These are phyloP conservation scores for Russula earlei DNA, from an alignment of 768 basidiomycete genomes.

Conservation along the genomic window DNA sequence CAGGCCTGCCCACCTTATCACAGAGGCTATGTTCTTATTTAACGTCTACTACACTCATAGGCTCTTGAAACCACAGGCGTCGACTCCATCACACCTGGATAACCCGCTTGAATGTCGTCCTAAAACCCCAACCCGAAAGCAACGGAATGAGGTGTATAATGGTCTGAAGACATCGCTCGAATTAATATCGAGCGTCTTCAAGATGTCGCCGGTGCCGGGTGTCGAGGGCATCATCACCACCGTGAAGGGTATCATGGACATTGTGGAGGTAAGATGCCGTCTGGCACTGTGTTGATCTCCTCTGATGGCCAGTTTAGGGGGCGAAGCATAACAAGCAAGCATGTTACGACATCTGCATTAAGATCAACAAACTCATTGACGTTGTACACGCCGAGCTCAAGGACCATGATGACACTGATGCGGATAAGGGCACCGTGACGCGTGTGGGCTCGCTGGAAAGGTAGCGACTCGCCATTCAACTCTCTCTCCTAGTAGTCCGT, in stretches of 20 bases:
- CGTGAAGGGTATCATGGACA: slow-evolving; percentile 9
- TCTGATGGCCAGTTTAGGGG: neutral
- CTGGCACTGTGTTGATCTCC: neutral
- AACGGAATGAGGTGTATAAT: slow-evolving; percentile 5
- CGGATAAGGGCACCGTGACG: neutral
- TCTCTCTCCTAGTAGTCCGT: neutral
- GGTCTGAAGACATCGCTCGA: slow-evolving; percentile 5
- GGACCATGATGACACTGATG: neutral
- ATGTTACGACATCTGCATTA: slow-evolving; percentile 10
- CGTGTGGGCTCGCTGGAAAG: slow-evolving; percentile 6
- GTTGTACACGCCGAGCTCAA: slow-evolving; percentile 7
- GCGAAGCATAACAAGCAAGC: slow-evolving; percentile 18
- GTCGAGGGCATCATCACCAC: slow-evolving; percentile 5
- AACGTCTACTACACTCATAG: neutral
- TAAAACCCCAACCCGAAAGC: neutral
- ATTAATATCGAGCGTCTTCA: neutral
- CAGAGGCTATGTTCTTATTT: neutral
- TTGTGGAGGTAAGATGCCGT: neutral
- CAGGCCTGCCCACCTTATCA: no score
- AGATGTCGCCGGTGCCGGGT: neutral
- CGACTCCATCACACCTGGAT: neutral
- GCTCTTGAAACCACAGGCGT: neutral
- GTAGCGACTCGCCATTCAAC: neutral
- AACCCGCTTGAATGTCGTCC: neutral
- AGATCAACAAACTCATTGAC: slow-evolving; percentile 8